A percentile compares a stretch with the other conserved stretches of the same genome.
Conservation (phyloP, 208 protist genomes). For the Endotrypanum monterogeii region DNA sequence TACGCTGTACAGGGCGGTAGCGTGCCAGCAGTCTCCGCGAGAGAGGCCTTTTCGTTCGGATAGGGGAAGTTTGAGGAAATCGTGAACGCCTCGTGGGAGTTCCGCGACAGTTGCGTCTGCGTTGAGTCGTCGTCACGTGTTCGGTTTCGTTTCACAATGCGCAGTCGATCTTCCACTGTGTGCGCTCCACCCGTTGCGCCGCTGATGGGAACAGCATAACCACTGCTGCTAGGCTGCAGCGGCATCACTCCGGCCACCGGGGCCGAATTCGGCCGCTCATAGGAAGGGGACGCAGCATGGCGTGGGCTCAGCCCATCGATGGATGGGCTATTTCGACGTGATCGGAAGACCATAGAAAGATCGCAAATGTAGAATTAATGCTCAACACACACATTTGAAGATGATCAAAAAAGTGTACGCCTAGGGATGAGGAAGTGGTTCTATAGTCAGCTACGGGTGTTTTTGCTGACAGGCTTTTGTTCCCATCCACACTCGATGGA, state of each 20-base stretch:
- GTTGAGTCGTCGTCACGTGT: constrained; percentile 10
- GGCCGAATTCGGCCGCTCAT: constrained; percentile 42
- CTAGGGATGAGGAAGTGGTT: not conserved
- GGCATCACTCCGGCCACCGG: constrained; percentile 25
- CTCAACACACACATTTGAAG: not conserved
- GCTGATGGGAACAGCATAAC: not conserved
- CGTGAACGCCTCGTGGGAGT: not conserved
- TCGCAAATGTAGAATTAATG: not conserved
- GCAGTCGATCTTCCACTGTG: constrained; percentile 75
- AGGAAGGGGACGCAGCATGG: constrained; percentile 7
- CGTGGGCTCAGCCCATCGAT: constrained; percentile 17
- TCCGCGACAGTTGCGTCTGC: constrained; percentile 4
- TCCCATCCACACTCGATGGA: not conserved
- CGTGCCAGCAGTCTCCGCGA: constrained; percentile 10
- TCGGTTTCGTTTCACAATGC: constrained; percentile 76
- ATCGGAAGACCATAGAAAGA: constrained; percentile 44
- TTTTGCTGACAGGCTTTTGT: not conserved
- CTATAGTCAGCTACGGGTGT: not conserved
- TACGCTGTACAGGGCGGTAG: constrained; percentile 63
- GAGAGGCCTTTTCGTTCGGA: not conserved
- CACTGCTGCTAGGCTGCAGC: constrained; percentile 16
- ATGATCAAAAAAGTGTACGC: not conserved
- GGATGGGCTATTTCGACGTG: constrained; percentile 11
- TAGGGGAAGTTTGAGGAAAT: not conserved
- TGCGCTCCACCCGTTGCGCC: constrained; percentile 5